Evolutionary conservation across 345 rosid species (phyloP), one percentile per base, ranked within the genome.

Genomic region (Pugionium dolabratum): DNA sequence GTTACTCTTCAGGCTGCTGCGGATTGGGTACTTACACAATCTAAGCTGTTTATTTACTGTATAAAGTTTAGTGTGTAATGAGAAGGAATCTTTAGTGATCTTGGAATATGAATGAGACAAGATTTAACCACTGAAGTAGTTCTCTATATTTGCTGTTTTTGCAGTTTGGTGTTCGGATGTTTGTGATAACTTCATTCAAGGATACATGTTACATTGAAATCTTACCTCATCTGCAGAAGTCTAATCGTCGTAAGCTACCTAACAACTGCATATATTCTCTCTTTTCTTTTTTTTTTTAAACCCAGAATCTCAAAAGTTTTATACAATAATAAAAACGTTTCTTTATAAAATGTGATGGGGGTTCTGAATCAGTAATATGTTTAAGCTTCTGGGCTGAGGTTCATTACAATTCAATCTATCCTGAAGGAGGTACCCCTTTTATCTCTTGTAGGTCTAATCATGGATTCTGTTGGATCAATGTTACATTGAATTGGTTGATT

Each of bases 341-440:
- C 18, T 18, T 18, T 18, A 18, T 18, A 18, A 18, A 18, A 18
- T 18, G 18, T 18, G 18, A 18, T 18, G 18, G 18, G 49, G 34
- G 27, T 68, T 58, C 9, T 69, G 62, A 53, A 46, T 56, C 89
- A 88, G 99, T 88, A 62, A 83, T 94, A 64, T 90, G 75, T 82
- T 75, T 85, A 79, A 94, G 96, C 78, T 94, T 94, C 69, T 94
- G 97, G 99, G 97, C 95, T 2, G 97, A 88, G 74, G 99, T 94
- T 75, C 97, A 94, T 76, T 90, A 94, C 82, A 94, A 94, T 68
- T 90, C 99, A 5, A 85, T 94, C 4, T 88, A 90, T 76, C 92
- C 96, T 2, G 87, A 77, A 80, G 97, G 82, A 88, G 99, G 99
- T 86, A 77, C 65, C 29, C 55, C 18, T 18, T 18, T 18, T 18